Percentiles rank a stretch among this genome's conserved stretches.
These are phyloP conservation scores for Anisogramma anomala DNA, from an alignment of 2,329 filamentous ascomycete genomes.

Conservation along the genomic window DNA sequence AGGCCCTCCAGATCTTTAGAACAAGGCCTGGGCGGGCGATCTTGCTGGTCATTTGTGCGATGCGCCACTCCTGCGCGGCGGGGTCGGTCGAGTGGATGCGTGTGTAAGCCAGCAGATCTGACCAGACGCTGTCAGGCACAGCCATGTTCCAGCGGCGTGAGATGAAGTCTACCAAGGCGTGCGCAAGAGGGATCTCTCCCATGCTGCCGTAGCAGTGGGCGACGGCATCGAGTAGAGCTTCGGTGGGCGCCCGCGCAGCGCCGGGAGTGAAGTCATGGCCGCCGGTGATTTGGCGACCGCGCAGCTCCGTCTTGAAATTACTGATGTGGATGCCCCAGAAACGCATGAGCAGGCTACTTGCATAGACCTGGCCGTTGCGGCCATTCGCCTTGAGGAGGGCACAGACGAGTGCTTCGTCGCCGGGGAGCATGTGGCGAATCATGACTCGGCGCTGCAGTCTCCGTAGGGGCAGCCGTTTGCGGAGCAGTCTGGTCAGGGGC, in stretches of 20 bases:
- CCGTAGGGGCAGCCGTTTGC: slow-evolving; percentile 17
- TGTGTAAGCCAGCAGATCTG: slow-evolving; percentile 55
- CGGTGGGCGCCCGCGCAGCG: slow-evolving; percentile 47
- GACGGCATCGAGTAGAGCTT: slow-evolving; percentile 50
- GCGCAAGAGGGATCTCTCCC: slow-evolving; percentile 46
- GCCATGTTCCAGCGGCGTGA: slow-evolving; percentile 46
- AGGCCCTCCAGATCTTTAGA: slow-evolving; percentile 43
- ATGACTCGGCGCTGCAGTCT: not conserved
- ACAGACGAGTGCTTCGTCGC: slow-evolving; percentile 30
- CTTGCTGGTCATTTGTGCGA: slow-evolving; percentile 21
- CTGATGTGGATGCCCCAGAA: slow-evolving; percentile 21
- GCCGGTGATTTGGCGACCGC: slow-evolving; percentile 20
- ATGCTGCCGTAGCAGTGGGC: slow-evolving; percentile 59
- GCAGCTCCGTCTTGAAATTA: not conserved
- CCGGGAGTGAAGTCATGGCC: slow-evolving; percentile 30
- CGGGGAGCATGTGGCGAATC: not conserved
- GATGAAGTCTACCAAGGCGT: slow-evolving; percentile 50
- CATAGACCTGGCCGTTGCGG: slow-evolving; percentile 25
- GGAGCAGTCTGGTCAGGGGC: slow-evolving; percentile 21
- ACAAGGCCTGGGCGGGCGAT: slow-evolving; percentile 33
- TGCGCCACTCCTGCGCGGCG: slow-evolving; percentile 26
- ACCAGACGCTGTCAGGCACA: slow-evolving; percentile 51
- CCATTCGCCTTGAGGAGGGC: slow-evolving; percentile 31
- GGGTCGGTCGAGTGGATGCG: slow-evolving; percentile 41
- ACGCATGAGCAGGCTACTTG: slow-evolving; percentile 24